These are phyloP conservation scores for Neostapfia colusana DNA, from an alignment of 176 grass and related monocot genomes.

Conservation along the genomic window DNA sequence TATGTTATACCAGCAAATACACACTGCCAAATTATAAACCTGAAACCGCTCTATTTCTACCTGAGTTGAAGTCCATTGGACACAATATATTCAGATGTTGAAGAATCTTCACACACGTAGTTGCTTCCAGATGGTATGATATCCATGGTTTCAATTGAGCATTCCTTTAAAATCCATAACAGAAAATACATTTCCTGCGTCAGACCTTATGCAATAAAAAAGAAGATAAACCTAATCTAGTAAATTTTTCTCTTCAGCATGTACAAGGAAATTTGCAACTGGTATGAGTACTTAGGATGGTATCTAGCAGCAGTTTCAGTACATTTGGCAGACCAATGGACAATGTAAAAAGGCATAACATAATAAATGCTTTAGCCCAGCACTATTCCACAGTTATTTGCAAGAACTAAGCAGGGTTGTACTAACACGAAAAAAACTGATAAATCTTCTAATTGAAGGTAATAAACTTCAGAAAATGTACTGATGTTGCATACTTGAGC, in stretches of 20 bases:
- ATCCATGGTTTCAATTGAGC: conserved; percentile 43
- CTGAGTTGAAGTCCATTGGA: conserved; percentile 53
- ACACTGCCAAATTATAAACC: conserved; percentile 16
- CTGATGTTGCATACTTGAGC: neutral
- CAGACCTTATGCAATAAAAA: conserved; percentile 8
- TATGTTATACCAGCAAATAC: conserved; percentile 10
- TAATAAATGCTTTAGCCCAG: conserved; percentile 1
- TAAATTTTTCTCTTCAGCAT: neutral
- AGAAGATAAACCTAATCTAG: neutral
- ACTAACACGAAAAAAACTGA: conserved; percentile 21
- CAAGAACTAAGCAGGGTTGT: neutral
- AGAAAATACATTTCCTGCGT: conserved; percentile 27
- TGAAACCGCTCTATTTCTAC: conserved; percentile 34
- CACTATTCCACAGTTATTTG: neutral
- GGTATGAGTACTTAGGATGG: neutral
- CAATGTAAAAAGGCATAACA: conserved; percentile 13
- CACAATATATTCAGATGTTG: conserved; percentile 54
- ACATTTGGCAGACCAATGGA: neutral
- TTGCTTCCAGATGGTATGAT: conserved; percentile 48
- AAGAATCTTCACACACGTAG: conserved; percentile 51
- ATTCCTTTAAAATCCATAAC: conserved; percentile 39
- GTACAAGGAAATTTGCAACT: neutral
- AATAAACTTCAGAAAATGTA: conserved; percentile 4
- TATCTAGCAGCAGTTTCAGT: conserved; percentile 1
- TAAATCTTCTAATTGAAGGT: conserved; percentile 10